Percentiles rank a stretch among this genome's conserved stretches.
phyloP scores from a whole-genome alignment of 345 rosid genomes.

The Lagerstroemia speciosa region DNA sequence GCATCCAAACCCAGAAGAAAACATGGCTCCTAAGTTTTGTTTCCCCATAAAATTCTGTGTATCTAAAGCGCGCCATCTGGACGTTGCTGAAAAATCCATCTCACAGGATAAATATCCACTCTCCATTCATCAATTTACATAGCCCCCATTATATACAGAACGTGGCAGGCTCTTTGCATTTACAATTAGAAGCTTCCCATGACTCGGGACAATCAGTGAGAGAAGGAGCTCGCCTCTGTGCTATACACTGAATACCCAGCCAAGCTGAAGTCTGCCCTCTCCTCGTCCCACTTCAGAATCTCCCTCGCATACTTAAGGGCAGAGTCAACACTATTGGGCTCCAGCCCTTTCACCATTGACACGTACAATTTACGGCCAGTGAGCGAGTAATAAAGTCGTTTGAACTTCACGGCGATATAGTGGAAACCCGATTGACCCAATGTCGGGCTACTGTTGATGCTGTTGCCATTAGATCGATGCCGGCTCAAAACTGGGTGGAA shows the following conservation, averaged over 20 bases:
- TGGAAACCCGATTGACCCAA: conserved; percentile 80
- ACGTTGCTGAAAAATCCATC: background rate
- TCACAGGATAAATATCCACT: background rate
- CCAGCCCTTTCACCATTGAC: conserved; percentile 58
- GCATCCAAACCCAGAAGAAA: background rate
- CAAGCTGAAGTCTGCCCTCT: conserved; percentile 48
- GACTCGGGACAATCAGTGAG: background rate
- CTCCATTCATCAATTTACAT: background rate
- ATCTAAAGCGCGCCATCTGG: background rate
- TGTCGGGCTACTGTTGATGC: conserved; percentile 56
- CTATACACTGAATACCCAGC: conserved; percentile 49
- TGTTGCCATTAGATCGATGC: conserved; percentile 40
- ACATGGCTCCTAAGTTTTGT: background rate
- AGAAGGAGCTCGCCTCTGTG: conserved; percentile 43
- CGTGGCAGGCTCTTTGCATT: background rate
- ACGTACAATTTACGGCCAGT: conserved; percentile 69
- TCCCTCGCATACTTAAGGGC: conserved; percentile 74
- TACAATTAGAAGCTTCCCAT: conserved; percentile 6
- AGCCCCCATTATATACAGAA: background rate
- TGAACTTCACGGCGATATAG: conserved; percentile 78
- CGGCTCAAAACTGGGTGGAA: conserved; percentile 73
- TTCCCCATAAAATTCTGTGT: background rate
- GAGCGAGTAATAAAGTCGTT: conserved; percentile 61
- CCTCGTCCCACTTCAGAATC: conserved; percentile 89
- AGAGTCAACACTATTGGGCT: conserved; percentile 41